Evolutionary conservation across 2,329 filamentous ascomycete genomes (phyloP).

Genomic region (Fusarium subglutinans): DNA sequence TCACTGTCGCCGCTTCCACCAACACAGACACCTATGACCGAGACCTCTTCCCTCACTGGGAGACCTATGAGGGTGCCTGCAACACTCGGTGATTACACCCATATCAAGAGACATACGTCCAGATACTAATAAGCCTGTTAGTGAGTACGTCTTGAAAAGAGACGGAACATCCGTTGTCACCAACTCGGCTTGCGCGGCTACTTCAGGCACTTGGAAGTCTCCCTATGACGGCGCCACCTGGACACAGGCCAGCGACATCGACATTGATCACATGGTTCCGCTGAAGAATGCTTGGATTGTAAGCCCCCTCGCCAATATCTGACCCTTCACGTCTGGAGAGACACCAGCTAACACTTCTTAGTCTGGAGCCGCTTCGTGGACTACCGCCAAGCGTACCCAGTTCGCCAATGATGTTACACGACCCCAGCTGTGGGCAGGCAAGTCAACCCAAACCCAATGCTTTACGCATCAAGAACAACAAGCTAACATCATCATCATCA

Average conservation of each 20-base stretch:
- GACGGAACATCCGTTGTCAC: conserved; percentile 71
- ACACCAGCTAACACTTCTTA: conserved; percentile 43
- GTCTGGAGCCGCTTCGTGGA: conserved; percentile 79
- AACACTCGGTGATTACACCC: conserved; percentile 65
- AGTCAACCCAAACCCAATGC: neutral
- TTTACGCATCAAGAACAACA: neutral
- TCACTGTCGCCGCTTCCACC: conserved; percentile 66
- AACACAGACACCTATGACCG: conserved; percentile 69
- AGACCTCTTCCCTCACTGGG: conserved; percentile 77
- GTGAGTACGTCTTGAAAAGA: conserved; percentile 55
- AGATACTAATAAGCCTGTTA: conserved; percentile 9
- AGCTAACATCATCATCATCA: neutral
- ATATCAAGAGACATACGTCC: neutral
- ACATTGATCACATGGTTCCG: conserved; percentile 87
- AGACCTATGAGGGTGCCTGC: conserved; percentile 71
- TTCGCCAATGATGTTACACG: conserved; percentile 82
- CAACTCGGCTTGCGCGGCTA: conserved; percentile 68
- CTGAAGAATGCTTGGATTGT: conserved; percentile 83
- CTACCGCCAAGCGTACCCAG: conserved; percentile 68
- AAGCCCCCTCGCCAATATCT: conserved; percentile 36
- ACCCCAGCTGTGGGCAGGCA: conserved; percentile 75
- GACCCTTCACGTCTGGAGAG: neutral
- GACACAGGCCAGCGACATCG: conserved; percentile 74
- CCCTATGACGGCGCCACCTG: conserved; percentile 79
- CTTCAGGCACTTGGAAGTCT: conserved; percentile 73